Evolutionary conservation across 495 filamentous ascomycete genomes (phyloP).

Genomic region (Glarea lozoyensis): DNA sequence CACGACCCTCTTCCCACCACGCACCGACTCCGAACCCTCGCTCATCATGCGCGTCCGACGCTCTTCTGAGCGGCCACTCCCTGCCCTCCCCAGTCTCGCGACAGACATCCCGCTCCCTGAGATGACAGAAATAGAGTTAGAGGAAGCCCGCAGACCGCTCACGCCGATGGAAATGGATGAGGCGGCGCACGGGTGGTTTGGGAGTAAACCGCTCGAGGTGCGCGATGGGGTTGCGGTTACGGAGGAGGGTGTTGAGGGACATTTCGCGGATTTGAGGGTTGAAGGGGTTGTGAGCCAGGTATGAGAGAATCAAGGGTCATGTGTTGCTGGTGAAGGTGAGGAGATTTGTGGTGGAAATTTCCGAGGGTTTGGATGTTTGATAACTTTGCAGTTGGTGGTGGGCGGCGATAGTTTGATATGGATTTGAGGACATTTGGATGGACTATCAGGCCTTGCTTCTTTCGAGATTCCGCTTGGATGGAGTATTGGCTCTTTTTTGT

Average conservation of each 20-base stretch:
- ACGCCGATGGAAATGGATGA: constrained; percentile 14
- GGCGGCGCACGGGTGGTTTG: background rate
- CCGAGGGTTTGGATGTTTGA: too few relatives aligned
- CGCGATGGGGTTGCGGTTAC: constrained; percentile 45
- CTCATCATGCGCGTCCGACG: background rate
- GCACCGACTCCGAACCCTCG: background rate
- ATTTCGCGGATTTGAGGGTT: constrained; percentile 37
- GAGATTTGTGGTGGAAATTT: too few relatives aligned
- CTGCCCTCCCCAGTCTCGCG: background rate
- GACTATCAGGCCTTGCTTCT: too few relatives aligned
- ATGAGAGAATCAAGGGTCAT: constrained; percentile 2
- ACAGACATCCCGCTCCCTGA: too few relatives aligned
- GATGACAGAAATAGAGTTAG: constrained; percentile 2
- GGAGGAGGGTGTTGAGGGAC: constrained; percentile 45
- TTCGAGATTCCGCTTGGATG: too few relatives aligned
- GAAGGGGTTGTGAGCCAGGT: constrained; percentile 27
- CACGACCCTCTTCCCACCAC: too few relatives aligned
- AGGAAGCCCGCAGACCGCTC: background rate
- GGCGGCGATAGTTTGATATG: too few relatives aligned
- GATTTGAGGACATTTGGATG: too few relatives aligned
- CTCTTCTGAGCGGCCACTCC: background rate
- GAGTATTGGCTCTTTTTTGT: too few relatives aligned
- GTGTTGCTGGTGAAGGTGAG: too few relatives aligned
- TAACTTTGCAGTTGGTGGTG: too few relatives aligned
- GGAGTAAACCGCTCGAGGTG: constrained; percentile 28